A percentile compares a stretch with the other conserved stretches of the same genome.
Evolutionary conservation across 768 basidiomycete genomes (phyloP).

Genomic region (Pisolithus microcarpus): DNA sequence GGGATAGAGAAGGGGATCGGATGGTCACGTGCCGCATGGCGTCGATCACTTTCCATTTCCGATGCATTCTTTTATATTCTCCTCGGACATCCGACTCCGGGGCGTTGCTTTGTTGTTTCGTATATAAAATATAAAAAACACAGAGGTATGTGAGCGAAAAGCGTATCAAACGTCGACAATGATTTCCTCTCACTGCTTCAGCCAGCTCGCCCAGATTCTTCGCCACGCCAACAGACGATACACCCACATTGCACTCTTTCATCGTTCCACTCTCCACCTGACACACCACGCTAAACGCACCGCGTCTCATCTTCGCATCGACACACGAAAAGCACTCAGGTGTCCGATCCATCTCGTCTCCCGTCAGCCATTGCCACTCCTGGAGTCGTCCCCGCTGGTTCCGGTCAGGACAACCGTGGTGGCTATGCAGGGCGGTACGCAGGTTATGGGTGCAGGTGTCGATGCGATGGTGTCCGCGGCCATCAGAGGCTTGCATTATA

Average conservation of each 20-base stretch:
- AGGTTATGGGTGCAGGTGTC: too few relatives aligned
- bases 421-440: too few relatives aligned
- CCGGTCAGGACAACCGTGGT: too few relatives aligned
- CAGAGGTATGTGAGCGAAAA: not conserved
- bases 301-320: conserved; percentile 37
- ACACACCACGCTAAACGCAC: conserved; percentile 44
- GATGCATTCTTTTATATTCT: not conserved
- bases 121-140: not conserved
- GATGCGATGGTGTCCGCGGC: not conserved
- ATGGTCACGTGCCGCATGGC: not conserved
- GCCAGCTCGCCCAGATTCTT: conserved; percentile 35
- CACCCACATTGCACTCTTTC: conserved; percentile 29
- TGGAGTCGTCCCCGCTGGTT: conserved; percentile 20
- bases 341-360: conserved; percentile 37
- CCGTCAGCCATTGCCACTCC: conserved; percentile 30
- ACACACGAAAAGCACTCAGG: conserved; percentile 34
- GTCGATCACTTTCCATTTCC: not conserved
- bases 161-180: too few relatives aligned
- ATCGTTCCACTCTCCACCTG: conserved; percentile 29
- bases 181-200: conserved; percentile 18
- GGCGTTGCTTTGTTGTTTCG: too few relatives aligned
- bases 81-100: not conserved
- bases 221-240: conserved; percentile 39
- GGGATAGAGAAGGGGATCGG: not conserved
- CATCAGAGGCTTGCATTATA: not conserved